Evolutionary conservation across 305 asterid species (phyloP).

Genomic region (Ajuga reptans): DNA sequence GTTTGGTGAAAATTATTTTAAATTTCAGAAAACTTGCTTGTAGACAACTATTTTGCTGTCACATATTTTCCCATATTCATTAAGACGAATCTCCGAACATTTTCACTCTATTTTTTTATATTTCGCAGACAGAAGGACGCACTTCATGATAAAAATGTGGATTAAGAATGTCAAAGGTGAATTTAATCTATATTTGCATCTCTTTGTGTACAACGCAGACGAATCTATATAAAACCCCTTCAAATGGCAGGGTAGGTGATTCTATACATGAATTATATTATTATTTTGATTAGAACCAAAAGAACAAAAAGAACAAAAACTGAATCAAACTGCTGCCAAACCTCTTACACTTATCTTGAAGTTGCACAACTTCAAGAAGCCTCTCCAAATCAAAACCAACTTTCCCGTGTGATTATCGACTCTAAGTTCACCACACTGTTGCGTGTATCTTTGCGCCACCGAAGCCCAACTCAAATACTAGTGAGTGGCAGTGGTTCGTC

Average conservation of each 20-base stretch:
- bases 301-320: slow-evolving; percentile 26
- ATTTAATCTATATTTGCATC: slow-evolving; percentile 38
- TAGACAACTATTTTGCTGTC: no score
- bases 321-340: slow-evolving; percentile 12
- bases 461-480: slow-evolving; percentile 28
- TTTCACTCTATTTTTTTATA: no score
- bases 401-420: slow-evolving; percentile 4
- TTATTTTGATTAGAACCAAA: slow-evolving; percentile 29
- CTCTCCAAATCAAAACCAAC: slow-evolving; percentile 25
- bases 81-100: no score
- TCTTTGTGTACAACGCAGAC: slow-evolving; percentile 36
- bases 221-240: slow-evolving; percentile 39
- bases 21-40: no score
- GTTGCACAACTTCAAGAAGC: slow-evolving; percentile 11
- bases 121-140: no score
- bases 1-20: no score
- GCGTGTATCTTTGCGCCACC: no score
- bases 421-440: slow-evolving; percentile 15
- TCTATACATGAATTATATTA: slow-evolving; percentile 57
- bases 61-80: no score
- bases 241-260: slow-evolving; percentile 38
- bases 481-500: slow-evolving; percentile 28
- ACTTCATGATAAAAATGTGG: background rate
- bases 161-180: background rate
- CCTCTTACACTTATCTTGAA: background rate